These are phyloP conservation scores for Codiaeum variegatum DNA, from an alignment of 441 rosid genomes.

Conservation along the genomic window DNA sequence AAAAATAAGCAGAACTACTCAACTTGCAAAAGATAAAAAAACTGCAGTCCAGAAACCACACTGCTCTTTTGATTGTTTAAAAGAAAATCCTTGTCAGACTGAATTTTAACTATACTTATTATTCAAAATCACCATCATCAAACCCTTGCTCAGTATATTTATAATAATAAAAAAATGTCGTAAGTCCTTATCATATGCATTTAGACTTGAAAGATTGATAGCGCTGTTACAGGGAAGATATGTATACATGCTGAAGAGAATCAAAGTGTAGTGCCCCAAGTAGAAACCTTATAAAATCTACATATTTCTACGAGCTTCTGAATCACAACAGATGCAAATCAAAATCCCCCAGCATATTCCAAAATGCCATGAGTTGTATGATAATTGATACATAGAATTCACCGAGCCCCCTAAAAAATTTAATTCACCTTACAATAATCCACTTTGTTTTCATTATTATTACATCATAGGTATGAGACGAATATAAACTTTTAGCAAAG, in stretches of 20 bases:
- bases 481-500: neutral
- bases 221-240: neutral
- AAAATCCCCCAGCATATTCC: neutral
- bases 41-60: conserved; percentile 7
- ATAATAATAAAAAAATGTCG: neutral
- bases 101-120: neutral
- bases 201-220: neutral
- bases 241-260: neutral
- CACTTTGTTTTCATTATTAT: neutral
- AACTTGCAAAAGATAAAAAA: neutral
- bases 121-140: neutral
- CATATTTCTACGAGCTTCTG: neutral
- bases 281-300: neutral
- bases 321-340: neutral
- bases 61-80: neutral
- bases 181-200: neutral
- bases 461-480: neutral
- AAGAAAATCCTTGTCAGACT: conserved; percentile 3
- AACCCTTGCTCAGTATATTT: conserved; percentile 1
- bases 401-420: neutral
- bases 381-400: neutral
- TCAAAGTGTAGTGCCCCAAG: neutral
- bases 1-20: neutral
- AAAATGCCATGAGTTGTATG: neutral
- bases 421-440: neutral